Evolutionary conservation across 192 early-diverging fungal genomes (phyloP).

Genomic region (Coemansia sp.): DNA sequence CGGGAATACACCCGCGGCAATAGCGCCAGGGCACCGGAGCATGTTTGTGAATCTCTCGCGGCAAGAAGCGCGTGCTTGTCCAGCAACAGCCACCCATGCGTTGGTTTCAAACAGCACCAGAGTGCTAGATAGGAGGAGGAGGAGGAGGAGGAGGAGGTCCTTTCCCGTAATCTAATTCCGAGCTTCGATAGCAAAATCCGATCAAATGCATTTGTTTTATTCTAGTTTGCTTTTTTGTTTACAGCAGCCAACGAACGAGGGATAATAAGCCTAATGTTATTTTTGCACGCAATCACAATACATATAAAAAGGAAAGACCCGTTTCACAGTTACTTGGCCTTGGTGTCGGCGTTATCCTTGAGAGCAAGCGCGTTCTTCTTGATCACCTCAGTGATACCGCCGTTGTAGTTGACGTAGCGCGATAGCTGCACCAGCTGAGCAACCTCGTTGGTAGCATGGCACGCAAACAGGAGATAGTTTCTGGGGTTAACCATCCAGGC

Average conservation of each 20-base stretch:
- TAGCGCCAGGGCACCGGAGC: too few relatives aligned
- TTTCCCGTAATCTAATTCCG: too few relatives aligned
- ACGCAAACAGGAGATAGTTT: slow-evolving; percentile 91
- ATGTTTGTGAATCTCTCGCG: too few relatives aligned
- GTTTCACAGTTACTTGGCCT: not conserved
- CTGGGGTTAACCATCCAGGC: slow-evolving; percentile 86
- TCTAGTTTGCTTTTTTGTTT: not conserved
- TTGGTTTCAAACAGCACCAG: too few relatives aligned
- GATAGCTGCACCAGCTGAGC: slow-evolving; percentile 87
- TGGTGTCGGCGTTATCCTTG: slow-evolving; percentile 16
- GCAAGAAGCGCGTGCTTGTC: too few relatives aligned
- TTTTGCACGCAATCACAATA: too few relatives aligned
- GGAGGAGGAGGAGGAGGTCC: too few relatives aligned
- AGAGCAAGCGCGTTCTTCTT: slow-evolving; percentile 13
- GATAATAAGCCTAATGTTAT: too few relatives aligned
- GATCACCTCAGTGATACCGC: slow-evolving; percentile 34
- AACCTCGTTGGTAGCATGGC: slow-evolving; percentile 85
- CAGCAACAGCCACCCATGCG: too few relatives aligned
- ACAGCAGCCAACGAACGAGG: too few relatives aligned
- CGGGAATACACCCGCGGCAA: too few relatives aligned
- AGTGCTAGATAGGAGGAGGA: not conserved
- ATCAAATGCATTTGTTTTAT: not conserved
- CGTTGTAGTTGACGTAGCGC: slow-evolving; percentile 76
- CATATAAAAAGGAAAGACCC: not conserved
- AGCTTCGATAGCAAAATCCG: too few relatives aligned